These are phyloP conservation scores for Bryum argenteum DNA, from an alignment of 225 moss, liverwort and hornwort genomes.

Conservation along the genomic window DNA sequence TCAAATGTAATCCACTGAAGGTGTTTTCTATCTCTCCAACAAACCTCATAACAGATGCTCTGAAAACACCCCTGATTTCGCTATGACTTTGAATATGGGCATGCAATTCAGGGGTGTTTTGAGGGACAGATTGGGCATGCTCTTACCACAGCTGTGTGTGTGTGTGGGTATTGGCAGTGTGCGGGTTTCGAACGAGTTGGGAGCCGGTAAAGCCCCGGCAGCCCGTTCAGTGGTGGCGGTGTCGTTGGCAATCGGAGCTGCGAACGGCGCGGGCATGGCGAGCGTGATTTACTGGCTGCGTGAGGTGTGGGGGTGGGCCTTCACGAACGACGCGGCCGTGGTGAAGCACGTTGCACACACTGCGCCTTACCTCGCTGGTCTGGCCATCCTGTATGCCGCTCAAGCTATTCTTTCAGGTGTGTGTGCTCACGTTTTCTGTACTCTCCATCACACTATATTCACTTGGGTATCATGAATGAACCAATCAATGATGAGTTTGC, in stretches of 20 bases:
- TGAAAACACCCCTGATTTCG: too few relatives aligned
- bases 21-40: too few relatives aligned
- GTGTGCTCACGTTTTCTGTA: too few relatives aligned
- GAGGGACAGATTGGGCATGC: too few relatives aligned
- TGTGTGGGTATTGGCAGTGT: slow-evolving; percentile 47
- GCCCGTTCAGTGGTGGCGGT: slow-evolving; percentile 68
- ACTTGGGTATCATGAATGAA: too few relatives aligned
- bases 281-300: slow-evolving; percentile 47
- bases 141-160: neutral
- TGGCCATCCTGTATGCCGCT: slow-evolving; percentile 40
- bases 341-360: slow-evolving; percentile 50
- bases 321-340: slow-evolving; percentile 59
- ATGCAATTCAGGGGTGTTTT: too few relatives aligned
- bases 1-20: too few relatives aligned
- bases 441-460: too few relatives aligned
- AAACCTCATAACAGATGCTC: too few relatives aligned
- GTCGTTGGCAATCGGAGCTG: slow-evolving; percentile 35
- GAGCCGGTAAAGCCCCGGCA: slow-evolving; percentile 58
- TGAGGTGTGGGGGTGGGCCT: slow-evolving; percentile 62
- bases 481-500: too few relatives aligned
- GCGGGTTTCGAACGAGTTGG: slow-evolving; percentile 80
- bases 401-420: slow-evolving; percentile 67
- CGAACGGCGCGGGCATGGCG: slow-evolving; percentile 39
- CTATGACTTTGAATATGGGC: too few relatives aligned
- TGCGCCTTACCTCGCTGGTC: slow-evolving; percentile 57